These are phyloP conservation scores for Cruciata laevipes DNA, from an alignment of 257 asterid genomes.

Conservation along the genomic window DNA sequence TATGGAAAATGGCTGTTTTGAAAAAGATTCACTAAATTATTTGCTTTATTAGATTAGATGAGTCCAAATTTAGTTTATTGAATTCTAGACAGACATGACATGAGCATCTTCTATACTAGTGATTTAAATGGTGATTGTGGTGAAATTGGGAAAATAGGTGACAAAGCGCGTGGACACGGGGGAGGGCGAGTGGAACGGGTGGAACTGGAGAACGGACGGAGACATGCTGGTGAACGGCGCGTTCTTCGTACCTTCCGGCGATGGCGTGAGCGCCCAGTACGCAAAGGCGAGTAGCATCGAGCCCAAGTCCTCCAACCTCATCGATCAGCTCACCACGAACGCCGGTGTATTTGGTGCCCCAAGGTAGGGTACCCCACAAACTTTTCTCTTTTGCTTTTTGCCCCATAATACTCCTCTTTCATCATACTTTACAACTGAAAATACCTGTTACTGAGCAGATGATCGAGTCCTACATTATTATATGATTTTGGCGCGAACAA, in stretches of 20 bases:
- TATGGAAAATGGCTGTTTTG: not conserved
- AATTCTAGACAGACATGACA: too few relatives aligned
- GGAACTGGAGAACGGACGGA: conserved; percentile 91
- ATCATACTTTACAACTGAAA: conserved; percentile 7
- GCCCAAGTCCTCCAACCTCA: conserved; percentile 25
- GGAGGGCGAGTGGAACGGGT: conserved; percentile 57
- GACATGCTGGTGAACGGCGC: conserved; percentile 84
- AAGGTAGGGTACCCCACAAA: conserved; percentile 29
- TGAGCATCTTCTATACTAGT: too few relatives aligned
- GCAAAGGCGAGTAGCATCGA: conserved; percentile 32
- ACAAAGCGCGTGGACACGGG: conserved; percentile 63
- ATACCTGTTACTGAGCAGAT: not conserved
- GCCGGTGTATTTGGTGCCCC: conserved; percentile 32
- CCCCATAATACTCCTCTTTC: not conserved
- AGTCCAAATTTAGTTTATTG: not conserved
- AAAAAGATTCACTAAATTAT: not conserved
- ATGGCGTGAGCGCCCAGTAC: conserved; percentile 46
- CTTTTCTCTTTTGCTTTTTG: not conserved
- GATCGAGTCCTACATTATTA: too few relatives aligned
- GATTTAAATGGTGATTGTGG: too few relatives aligned
- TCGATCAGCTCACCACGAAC: conserved; percentile 26
- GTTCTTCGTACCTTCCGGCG: conserved; percentile 76
- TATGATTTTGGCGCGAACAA: too few relatives aligned
- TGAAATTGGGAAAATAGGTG: conserved; percentile 31
- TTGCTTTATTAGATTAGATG: not conserved